Percentiles rank a stretch among this genome's conserved stretches.
Conservation (phyloP, 139 green algal genomes). For the Coelastrella sp. region DNA sequence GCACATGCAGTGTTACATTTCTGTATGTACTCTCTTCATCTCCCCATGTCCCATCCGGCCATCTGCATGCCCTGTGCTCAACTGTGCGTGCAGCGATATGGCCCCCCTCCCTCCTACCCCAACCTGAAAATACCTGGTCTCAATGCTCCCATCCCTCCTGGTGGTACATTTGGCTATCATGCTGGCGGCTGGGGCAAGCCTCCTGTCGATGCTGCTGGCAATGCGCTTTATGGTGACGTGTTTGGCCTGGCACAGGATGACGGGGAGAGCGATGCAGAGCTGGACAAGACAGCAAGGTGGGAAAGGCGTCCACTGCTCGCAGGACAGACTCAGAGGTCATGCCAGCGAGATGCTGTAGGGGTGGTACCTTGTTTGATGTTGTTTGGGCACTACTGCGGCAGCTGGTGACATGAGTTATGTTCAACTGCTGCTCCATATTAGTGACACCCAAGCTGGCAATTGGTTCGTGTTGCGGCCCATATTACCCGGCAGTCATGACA, state of each 20-base stretch:
- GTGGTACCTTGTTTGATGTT: no score
- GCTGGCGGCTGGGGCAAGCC: conserved; percentile 97
- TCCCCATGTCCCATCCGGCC: no score
- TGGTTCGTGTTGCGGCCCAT: no score
- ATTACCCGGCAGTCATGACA: no score
- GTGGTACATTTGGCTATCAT: conserved; percentile 92
- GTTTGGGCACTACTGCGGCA: no score
- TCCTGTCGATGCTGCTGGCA: conserved; percentile 92
- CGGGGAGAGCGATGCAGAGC: conserved; percentile 50
- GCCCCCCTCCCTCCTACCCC: conserved; percentile 96
- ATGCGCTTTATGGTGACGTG: conserved; percentile 97
- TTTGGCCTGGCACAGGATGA: conserved; percentile 82
- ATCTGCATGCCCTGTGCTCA: not conserved
- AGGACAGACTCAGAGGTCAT: no score
- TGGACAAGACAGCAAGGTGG: conserved; percentile 81
- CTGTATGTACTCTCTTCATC: not conserved
- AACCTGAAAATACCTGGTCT: conserved; percentile 89
- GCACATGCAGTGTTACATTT: not conserved
- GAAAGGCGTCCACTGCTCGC: conserved; percentile 68
- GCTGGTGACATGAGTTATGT: no score
- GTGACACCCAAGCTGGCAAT: no score
- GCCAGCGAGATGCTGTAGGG: no score
- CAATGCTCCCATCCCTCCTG: conserved; percentile 95
- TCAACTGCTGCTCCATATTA: no score
- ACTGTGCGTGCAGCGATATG: conserved; percentile 87